A percentile compares a stretch with the other conserved stretches of the same genome.
Conservation (phyloP, 331 rosid species). For the Stylosanthes scabra region DNA sequence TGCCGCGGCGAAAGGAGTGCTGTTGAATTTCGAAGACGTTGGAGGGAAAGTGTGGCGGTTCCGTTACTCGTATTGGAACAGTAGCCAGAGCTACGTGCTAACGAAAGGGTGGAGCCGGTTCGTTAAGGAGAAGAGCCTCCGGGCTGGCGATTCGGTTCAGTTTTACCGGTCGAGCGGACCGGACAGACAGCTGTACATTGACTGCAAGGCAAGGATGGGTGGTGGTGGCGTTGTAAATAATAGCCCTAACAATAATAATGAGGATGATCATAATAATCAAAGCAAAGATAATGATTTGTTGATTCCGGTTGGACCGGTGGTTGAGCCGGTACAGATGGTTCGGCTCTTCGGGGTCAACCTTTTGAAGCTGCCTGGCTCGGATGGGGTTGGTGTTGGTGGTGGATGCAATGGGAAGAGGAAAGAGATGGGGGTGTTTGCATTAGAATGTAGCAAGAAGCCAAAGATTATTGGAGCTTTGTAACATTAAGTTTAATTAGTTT, state of each 20-base stretch:
- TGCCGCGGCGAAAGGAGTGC: constrained; percentile 57
- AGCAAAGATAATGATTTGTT: background rate
- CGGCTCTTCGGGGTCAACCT: constrained; percentile 94
- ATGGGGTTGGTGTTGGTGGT: constrained; percentile 42
- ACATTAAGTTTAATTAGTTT: constrained; percentile 22
- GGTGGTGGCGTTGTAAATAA: background rate
- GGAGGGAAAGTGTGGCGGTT: constrained; percentile 99
- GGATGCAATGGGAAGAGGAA: constrained; percentile 64
- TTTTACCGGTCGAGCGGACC: constrained; percentile 76
- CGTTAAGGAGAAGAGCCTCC: constrained; percentile 88
- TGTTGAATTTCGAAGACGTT: constrained; percentile 84
- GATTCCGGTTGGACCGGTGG: constrained; percentile 39
- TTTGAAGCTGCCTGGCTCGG: constrained; percentile 60
- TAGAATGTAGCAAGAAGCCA: constrained; percentile 76
- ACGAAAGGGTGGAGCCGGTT: constrained; percentile 99
- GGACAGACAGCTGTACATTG: constrained; percentile 79
- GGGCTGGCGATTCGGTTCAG: constrained; percentile 85
- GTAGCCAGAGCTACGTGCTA: constrained; percentile 95
- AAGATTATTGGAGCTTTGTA: constrained; percentile 92
- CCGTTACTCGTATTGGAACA: constrained; percentile 96
- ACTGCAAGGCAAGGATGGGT: constrained; percentile 57
- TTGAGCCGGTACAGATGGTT: constrained; percentile 68
- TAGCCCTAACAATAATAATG: background rate
- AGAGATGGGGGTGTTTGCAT: constrained; percentile 61
- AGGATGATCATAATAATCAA: background rate